These are phyloP conservation scores for Lupinus albus DNA, from an alignment of 306 rosid species.

Conservation along the genomic window DNA sequence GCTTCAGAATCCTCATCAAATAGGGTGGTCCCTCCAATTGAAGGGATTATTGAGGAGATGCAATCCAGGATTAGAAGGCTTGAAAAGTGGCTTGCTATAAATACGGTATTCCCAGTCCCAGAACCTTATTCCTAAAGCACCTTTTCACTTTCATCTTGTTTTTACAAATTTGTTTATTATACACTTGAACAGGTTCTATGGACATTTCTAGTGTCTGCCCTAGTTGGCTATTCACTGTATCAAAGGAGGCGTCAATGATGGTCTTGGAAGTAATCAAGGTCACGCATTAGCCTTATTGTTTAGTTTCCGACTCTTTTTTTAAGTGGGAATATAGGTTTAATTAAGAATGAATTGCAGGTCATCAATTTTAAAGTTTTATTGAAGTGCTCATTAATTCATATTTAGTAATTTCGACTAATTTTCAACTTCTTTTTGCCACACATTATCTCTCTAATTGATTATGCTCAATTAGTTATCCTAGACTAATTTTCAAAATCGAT, in stretches of 20 bases:
- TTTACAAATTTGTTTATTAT: constrained; percentile 22
- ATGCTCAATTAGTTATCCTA: too few relatives aligned
- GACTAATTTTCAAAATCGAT: too few relatives aligned
- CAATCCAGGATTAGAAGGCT: constrained; percentile 91
- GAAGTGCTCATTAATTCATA: not conserved
- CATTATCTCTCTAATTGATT: too few relatives aligned
- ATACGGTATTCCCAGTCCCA: constrained; percentile 60
- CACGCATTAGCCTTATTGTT: constrained; percentile 23
- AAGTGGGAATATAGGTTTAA: constrained; percentile 34
- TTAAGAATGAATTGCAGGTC: constrained; percentile 21
- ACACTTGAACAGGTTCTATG: constrained; percentile 71
- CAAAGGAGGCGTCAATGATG: constrained; percentile 75
- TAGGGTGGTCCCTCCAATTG: constrained; percentile 70
- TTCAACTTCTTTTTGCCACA: too few relatives aligned
- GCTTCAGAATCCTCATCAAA: constrained; percentile 84
- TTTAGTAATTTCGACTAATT: too few relatives aligned
- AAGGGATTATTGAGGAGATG: constrained; percentile 84
- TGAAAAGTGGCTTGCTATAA: constrained; percentile 92
- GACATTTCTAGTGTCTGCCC: constrained; percentile 95
- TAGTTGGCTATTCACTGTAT: constrained; percentile 93
- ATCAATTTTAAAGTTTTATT: constrained; percentile 18
- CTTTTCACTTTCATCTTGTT: not conserved
- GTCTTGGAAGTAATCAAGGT: constrained; percentile 28
- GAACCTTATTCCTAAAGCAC: constrained; percentile 13
- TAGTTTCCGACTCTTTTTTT: constrained; percentile 34